Evolutionary conservation across 306 rosid species (phyloP).

Genomic region (Parietaria judaica): DNA sequence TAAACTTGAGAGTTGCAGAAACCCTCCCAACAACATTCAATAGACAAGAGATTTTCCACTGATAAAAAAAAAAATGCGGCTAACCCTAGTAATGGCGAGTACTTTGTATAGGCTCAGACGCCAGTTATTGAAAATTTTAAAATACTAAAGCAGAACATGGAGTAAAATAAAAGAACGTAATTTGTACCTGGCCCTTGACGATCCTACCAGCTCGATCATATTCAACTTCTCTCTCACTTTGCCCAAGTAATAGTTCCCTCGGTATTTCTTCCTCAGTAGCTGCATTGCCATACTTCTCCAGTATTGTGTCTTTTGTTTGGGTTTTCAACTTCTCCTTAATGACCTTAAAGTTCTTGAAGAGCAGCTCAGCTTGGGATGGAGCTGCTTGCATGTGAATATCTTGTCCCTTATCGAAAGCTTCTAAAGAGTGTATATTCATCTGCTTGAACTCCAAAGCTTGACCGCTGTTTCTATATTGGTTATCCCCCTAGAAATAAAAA

Average conservation of each 20-base stretch:
- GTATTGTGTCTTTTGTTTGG: conserved; percentile 27
- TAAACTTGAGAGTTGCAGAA: too few species aligned
- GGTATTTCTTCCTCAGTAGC: conserved; percentile 14
- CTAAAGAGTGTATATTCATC: conserved; percentile 48
- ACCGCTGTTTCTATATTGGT: conserved; percentile 37
- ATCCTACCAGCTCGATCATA: conserved; percentile 16
- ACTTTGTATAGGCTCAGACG: too few species aligned
- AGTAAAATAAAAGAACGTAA: not conserved
- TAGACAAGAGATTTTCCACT: too few species aligned
- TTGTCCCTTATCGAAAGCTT: conserved; percentile 61
- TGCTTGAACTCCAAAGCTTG: conserved; percentile 58
- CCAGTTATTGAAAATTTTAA: too few species aligned
- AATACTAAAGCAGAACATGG: too few species aligned
- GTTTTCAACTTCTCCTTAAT: conserved; percentile 45
- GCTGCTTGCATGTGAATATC: conserved; percentile 69
- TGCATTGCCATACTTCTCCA: conserved; percentile 12
- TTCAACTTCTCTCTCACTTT: conserved; percentile 7
- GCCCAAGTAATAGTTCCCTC: conserved; percentile 10
- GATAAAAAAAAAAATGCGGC: too few species aligned
- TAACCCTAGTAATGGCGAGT: too few species aligned
- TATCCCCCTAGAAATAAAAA: not conserved
- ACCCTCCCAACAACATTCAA: too few species aligned
- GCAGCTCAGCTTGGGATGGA: conserved; percentile 28
- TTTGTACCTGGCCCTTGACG: conserved; percentile 5
- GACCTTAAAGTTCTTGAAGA: conserved; percentile 40